Percentiles rank a stretch among this genome's conserved stretches.
These are phyloP conservation scores for Eucalyptus sp. DNA, from an alignment of 345 rosid species.

Conservation along the genomic window DNA sequence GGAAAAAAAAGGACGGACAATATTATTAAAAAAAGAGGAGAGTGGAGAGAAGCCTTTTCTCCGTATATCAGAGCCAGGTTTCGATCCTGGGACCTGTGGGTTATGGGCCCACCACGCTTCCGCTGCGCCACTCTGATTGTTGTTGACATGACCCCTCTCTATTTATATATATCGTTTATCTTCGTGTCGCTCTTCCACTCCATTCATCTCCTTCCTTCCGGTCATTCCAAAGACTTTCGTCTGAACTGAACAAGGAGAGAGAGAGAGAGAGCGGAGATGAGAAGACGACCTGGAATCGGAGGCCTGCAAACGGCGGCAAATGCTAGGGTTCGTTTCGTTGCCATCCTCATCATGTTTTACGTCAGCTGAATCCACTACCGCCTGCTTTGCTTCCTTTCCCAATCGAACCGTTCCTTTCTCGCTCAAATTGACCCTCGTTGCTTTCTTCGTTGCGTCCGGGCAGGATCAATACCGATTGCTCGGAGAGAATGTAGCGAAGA, in stretches of 20 bases:
- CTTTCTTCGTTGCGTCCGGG: background rate
- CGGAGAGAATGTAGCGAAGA: conserved; percentile 88
- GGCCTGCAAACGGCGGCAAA: conserved; percentile 77
- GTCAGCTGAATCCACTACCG: background rate
- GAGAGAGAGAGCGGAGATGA: conserved; percentile 15
- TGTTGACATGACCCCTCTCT: fast-evolving
- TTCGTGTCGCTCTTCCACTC: fast-evolving
- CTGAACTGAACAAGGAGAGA: background rate
- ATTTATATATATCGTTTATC: fast-evolving
- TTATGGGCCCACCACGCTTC: conserved; percentile 85
- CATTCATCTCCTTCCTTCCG: background rate
- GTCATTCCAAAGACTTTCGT: background rate
- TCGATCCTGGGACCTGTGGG: conserved; percentile 80
- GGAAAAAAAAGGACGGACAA: background rate
- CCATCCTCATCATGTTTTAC: background rate
- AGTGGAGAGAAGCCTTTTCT: background rate
- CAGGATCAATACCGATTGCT: conserved; percentile 74
- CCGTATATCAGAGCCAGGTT: conserved; percentile 48
- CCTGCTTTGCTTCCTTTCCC: background rate
- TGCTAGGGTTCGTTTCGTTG: conserved; percentile 37
- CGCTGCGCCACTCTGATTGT: conserved; percentile 81
- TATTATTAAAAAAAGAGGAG: background rate
- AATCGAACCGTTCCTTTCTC: background rate
- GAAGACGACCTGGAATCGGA: conserved; percentile 86
- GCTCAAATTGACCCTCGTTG: background rate